Percentiles rank a stretch among this genome's conserved stretches.
These are phyloP conservation scores for Cordyceps fumosorosea DNA, from an alignment of 2,329 filamentous ascomycete genomes.

Conservation along the genomic window DNA sequence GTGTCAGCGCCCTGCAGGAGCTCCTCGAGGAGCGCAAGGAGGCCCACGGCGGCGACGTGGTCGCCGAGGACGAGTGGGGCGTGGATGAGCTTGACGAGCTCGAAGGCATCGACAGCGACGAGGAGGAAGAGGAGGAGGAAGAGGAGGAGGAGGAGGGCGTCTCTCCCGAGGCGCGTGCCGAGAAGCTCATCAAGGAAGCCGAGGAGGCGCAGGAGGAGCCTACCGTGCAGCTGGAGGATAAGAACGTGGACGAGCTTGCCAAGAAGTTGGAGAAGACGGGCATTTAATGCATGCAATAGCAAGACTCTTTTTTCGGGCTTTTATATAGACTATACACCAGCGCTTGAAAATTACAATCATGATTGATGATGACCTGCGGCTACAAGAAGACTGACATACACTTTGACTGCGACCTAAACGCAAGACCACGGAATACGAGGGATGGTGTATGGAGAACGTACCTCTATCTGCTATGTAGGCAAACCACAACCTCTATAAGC, in stretches of 20 bases:
- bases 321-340: constrained; percentile 22
- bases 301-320: neutral
- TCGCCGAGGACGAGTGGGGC: constrained; percentile 77
- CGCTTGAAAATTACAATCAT: constrained; percentile 15
- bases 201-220: constrained; percentile 69
- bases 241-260: constrained; percentile 75
- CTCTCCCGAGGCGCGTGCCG: constrained; percentile 56
- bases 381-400: neutral
- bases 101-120: constrained; percentile 63
- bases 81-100: constrained; percentile 82
- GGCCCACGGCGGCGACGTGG: constrained; percentile 54
- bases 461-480: neutral
- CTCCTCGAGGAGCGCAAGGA: constrained; percentile 75
- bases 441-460: constrained; percentile 1
- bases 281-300: constrained; percentile 31
- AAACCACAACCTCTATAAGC: neutral
- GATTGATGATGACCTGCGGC: constrained; percentile 13
- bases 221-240: constrained; percentile 62
- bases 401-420: neutral
- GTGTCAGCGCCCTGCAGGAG: constrained; percentile 60
- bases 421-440: neutral
- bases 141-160: constrained; percentile 63
- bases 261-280: constrained; percentile 66
- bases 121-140: constrained; percentile 55
- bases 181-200: constrained; percentile 63